phyloP scores from a whole-genome alignment of 805 yeast species.

The Candida germanica region DNA sequence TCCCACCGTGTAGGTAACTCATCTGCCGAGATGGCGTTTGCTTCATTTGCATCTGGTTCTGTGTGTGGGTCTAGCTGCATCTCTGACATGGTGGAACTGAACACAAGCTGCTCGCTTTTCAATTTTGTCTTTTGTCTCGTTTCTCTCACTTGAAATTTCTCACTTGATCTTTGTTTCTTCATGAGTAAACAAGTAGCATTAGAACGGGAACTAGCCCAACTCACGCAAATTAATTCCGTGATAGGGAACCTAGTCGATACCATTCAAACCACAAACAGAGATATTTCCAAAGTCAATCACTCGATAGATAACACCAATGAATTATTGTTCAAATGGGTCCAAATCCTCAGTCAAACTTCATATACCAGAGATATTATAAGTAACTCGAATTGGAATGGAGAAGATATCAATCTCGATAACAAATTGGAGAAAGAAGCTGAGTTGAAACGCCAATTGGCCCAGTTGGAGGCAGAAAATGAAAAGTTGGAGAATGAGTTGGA shows the following conservation, averaged over 20 bases:
- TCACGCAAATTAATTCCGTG: constrained; percentile 29
- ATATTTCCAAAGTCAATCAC: constrained; percentile 31
- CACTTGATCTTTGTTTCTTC: too few relatives aligned
- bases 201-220: constrained; percentile 29
- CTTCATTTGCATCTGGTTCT: too few relatives aligned
- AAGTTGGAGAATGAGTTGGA: constrained; percentile 19
- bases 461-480: constrained; percentile 26
- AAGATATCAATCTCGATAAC: constrained; percentile 18
- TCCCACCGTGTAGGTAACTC: constrained; percentile 80
- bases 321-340: constrained; percentile 57
- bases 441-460: constrained; percentile 22
- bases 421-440: constrained; percentile 19
- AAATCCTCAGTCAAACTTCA: constrained; percentile 59
- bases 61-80: too few relatives aligned
- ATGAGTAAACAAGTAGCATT: constrained; percentile 16
- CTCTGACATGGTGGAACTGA: neutral
- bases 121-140: neutral
- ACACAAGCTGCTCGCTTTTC: neutral
- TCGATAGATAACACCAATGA: constrained; percentile 48
- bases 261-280: constrained; percentile 21
- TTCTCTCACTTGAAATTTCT: neutral
- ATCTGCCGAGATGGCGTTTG: constrained; percentile 13
- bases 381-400: constrained; percentile 42
- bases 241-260: constrained; percentile 29
- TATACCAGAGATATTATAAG: constrained; percentile 49